Evolutionary conservation across 257 asterid species (phyloP), one percentile per base, ranked within the genome.

Genomic region (Fraxinus quadrangulata): DNA sequence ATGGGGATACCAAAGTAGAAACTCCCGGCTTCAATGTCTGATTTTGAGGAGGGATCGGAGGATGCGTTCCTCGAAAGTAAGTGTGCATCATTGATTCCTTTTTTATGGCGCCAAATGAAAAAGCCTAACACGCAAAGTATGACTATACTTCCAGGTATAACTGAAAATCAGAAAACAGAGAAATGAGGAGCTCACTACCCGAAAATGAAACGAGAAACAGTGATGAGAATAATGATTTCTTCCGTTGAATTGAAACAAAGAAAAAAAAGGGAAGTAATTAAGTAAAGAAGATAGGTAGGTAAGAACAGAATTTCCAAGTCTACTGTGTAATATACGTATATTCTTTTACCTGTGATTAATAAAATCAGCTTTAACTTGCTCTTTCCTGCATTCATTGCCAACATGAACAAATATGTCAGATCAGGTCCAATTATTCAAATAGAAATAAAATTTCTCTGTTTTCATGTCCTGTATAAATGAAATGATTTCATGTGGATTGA

Each of bases 1-100:
- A 88, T 70, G n/a, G 76, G 86, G 23, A 76, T 54, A 28, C 90
- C 88, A 37, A 31, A 76, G 83, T 77, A 68, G 73, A 70, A 74
- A 72, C 83, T 83, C 36, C 81, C 83, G 1, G 49, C 75, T 73
- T 81, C 90, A 0, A 70, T 42, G 24, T 81, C 86, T 2, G 80
- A 67, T 51, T 77, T 82, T 31, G 86, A 73, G 61, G 76, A 74
- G 39, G 78, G 74, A 26, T 79, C 76, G 23, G 80, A 78, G 23
- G 79, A 61, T 28, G 11, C 26, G 42, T 36, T 78, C 69, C 77
- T 84, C 4, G 81, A 81, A 39, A 69, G 30, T 5, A 49, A 79
- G 75, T 39, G 33, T 2, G 78, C 16, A 19, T 7, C 24, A 5
- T 70, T 40, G 24, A 69, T 59, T 73, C 78, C 65, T 75, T 75